phyloP scores from a whole-genome alignment of 1,139 yeast species.

The Taphrina pruni region DNA sequence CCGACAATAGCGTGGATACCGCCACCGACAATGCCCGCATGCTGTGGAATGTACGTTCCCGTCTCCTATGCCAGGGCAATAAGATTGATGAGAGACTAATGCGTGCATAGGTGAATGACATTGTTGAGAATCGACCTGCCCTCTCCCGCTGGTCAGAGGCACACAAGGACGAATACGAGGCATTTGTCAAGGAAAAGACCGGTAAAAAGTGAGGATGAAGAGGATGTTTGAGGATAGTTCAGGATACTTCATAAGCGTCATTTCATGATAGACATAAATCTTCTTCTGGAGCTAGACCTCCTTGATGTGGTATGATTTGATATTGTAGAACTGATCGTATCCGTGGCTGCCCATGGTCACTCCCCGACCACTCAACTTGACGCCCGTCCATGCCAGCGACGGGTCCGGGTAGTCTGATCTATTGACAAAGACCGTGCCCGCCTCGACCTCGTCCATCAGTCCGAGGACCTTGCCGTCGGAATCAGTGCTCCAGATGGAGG shows the following conservation, averaged over 20 bases:
- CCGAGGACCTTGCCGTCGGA: conserved; percentile 65
- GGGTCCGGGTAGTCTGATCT: conserved; percentile 82
- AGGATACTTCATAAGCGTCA: no score
- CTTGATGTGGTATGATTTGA: conserved; percentile 54
- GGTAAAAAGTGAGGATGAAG: conserved; percentile 3
- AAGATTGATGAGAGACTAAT: background rate
- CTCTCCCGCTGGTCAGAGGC: conserved; percentile 49
- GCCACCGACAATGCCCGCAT: conserved; percentile 48
- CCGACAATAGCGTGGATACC: conserved; percentile 49
- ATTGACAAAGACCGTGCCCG: conserved; percentile 94
- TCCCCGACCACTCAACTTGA: conserved; percentile 83
- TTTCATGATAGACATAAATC: no score
- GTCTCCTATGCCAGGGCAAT: no score
- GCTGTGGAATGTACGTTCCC: conserved; percentile 45
- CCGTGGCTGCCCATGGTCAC: conserved; percentile 52
- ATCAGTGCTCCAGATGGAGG: conserved; percentile 83
- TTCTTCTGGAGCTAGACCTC: conserved; percentile 19
- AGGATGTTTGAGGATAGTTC: no score
- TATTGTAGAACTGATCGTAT: conserved; percentile 51
- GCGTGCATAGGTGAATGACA: conserved; percentile 45
- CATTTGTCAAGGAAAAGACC: conserved; percentile 43
- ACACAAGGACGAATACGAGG: conserved; percentile 46
- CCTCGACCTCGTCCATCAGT: conserved; percentile 54
- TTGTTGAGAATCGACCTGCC: conserved; percentile 47
- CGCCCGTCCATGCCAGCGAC: conserved; percentile 82